Base-by-base conservation (phyloP, 163 green algal species). In the Chloroidium sp. region DNA sequence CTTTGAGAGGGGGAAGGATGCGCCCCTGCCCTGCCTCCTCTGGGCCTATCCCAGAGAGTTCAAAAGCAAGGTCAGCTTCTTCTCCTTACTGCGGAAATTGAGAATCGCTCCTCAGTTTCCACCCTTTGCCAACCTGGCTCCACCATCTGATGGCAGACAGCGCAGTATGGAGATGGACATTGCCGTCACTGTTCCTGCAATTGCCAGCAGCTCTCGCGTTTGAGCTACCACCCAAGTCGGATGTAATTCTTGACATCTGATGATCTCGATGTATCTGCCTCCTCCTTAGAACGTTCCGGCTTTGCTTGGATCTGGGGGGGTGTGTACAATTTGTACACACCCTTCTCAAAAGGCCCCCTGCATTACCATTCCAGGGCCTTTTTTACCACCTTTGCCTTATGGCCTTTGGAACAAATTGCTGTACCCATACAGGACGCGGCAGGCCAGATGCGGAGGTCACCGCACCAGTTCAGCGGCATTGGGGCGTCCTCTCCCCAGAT, bases 1-100 rank as follows among this genome's bases (percentile, higher is more conserved):
- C 3, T 98, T 98, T 82, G 86, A 97, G 78, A 78, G 86, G 1
- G 85, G 87, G 2, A 79, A 81, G 1, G 93, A 98, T 82, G 94
- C 93, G 1, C 91, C 92, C 14, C 90, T 99, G 85, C 95, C 95
- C 2, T 95, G 89, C 84, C 83, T 98, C 67, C 74, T 97, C 10
- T 98, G 93, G 93, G 92, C 93, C 3, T 97, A 97, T 85, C 95
- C 95, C 0, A 82, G 93, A 0, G 95, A 98, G 83, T 99, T 95
- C 89, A 99, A 99, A 83, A 93, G 85, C 85, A 97, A 95, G 87
- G 91, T 91, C 76, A 62, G 83, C 36, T 36, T 36, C 36, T 36
- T 36, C 36, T 69, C 36, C 13, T 36, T 14, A 59, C 76, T 14
- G 67, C 10, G 10, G 13, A 79, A 4, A 69, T 13, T 13, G 64